These are phyloP conservation scores for Fusarium abutilonis DNA, from an alignment of 2,329 filamentous ascomycete genomes.

Conservation along the genomic window DNA sequence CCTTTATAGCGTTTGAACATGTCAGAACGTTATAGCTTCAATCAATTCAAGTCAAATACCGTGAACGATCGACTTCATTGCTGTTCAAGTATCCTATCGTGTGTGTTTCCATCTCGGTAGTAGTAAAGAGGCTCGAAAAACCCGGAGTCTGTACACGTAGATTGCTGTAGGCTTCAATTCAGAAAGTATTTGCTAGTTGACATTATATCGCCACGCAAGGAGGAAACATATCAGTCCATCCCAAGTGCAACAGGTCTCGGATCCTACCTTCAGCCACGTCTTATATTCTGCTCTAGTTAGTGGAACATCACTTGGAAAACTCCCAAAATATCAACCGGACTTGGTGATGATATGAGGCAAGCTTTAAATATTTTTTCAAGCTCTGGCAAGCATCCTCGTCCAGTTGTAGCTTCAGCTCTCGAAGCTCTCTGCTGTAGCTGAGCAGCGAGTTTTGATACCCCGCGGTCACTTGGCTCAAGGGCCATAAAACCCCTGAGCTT, in stretches of 20 bases:
- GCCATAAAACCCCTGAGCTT: constrained; percentile 35
- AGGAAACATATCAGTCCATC: constrained; percentile 17
- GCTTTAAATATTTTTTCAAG: neutral
- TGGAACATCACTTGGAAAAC: no score
- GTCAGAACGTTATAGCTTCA: constrained; percentile 27
- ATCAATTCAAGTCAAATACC: constrained; percentile 26
- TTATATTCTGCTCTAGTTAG: no score
- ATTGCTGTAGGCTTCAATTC: no score
- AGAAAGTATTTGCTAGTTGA: neutral
- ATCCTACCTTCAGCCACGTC: constrained; percentile 11
- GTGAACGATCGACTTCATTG: constrained; percentile 6
- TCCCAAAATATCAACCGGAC: neutral
- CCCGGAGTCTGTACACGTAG: no score
- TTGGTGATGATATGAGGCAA: neutral
- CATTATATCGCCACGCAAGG: constrained; percentile 17
- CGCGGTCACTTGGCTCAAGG: constrained; percentile 37
- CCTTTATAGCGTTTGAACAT: constrained; percentile 6
- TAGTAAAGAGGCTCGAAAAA: no score
- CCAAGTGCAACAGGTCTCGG: constrained; percentile 5
- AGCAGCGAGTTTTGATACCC: constrained; percentile 35
- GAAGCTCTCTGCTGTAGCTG: constrained; percentile 15
- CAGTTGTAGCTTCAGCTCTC: constrained; percentile 5
- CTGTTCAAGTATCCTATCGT: no score
- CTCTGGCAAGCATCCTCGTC: neutral
- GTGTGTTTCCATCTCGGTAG: neutral